These are phyloP conservation scores for Termitomyces bulborhizus DNA, from an alignment of 768 basidiomycete genomes.

Conservation along the genomic window DNA sequence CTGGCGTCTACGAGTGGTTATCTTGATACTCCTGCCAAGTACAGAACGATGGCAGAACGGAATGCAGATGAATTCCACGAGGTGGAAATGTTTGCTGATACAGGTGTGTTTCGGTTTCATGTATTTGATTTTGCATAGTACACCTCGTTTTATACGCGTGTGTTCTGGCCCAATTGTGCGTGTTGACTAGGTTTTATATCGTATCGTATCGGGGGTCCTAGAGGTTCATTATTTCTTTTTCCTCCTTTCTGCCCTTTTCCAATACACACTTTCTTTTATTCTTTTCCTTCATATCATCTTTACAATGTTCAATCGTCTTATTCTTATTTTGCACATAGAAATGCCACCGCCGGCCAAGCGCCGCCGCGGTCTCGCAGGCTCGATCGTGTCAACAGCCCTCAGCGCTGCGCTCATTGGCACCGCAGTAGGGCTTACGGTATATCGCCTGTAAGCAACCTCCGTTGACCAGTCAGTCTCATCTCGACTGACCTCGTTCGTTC, in stretches of 20 bases:
- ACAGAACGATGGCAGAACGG: slow-evolving; percentile 32
- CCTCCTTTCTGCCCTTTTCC: not conserved
- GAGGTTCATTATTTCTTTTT: not conserved
- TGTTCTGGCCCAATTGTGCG: slow-evolving; percentile 1
- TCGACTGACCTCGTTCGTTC: slow-evolving; percentile 1
- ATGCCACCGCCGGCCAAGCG: slow-evolving; percentile 71
- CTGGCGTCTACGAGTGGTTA: slow-evolving; percentile 55
- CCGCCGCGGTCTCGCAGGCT: slow-evolving; percentile 74
- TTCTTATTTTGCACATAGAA: slow-evolving; percentile 57
- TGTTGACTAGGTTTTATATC: slow-evolving; percentile 8
- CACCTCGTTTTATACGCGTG: slow-evolving; percentile 6
- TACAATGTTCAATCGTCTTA: slow-evolving; percentile 27
- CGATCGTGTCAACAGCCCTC: slow-evolving; percentile 78
- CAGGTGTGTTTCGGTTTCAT: slow-evolving; percentile 10
- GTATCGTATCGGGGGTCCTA: not conserved
- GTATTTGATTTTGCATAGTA: not conserved
- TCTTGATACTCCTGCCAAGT: slow-evolving; percentile 64
- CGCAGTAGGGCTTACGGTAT: slow-evolving; percentile 82
- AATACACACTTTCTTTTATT: slow-evolving; percentile 1
- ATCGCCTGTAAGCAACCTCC: slow-evolving; percentile 61
- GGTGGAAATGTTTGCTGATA: slow-evolving; percentile 15
- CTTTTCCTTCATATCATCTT: slow-evolving; percentile 11
- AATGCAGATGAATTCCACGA: slow-evolving; percentile 17
- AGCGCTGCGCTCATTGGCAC: slow-evolving; percentile 83
- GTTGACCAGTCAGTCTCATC: not conserved